phyloP scores from a whole-genome alignment of 345 rosid species.

The Hibiscus tridactylites region DNA sequence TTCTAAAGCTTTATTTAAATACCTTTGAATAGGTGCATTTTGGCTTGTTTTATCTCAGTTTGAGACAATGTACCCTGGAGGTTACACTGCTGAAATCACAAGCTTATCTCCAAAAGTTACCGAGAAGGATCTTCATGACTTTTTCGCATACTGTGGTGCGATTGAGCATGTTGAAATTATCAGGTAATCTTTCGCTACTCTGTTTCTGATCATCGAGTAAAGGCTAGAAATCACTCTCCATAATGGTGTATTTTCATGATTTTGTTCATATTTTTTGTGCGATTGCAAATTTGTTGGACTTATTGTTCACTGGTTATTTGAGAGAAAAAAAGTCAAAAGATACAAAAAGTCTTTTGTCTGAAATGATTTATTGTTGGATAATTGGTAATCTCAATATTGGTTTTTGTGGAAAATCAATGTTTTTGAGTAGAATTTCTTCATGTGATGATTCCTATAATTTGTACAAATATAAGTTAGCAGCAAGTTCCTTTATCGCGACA shows the following conservation, averaged over 20 bases:
- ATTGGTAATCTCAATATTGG: background rate
- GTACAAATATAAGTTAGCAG: background rate
- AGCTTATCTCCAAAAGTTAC: slow-evolving; percentile 64
- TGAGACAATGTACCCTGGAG: slow-evolving; percentile 48
- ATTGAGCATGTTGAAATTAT: slow-evolving; percentile 60
- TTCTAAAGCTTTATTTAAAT: slow-evolving; percentile 7
- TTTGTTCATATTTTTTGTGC: background rate
- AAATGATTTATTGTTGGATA: background rate
- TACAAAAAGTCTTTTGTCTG: background rate
- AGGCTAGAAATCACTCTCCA: background rate
- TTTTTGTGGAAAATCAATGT: slow-evolving; percentile 1
- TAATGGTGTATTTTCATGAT: slow-evolving; percentile 3
- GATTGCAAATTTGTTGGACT: background rate
- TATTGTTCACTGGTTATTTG: background rate
- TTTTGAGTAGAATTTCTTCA: background rate
- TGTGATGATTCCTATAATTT: background rate
- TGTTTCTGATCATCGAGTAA: background rate
- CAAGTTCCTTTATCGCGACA: background rate
- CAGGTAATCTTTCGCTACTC: slow-evolving; percentile 34
- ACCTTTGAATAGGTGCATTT: slow-evolving; percentile 9
- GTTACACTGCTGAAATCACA: slow-evolving; percentile 67
- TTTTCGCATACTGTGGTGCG: slow-evolving; percentile 59
- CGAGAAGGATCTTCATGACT: slow-evolving; percentile 44
- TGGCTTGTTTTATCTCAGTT: background rate
- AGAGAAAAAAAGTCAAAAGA: slow-evolving; percentile 9